Conservation (phyloP, 495 filamentous ascomycete genomes). For the Aspergillus steynii region DNA sequence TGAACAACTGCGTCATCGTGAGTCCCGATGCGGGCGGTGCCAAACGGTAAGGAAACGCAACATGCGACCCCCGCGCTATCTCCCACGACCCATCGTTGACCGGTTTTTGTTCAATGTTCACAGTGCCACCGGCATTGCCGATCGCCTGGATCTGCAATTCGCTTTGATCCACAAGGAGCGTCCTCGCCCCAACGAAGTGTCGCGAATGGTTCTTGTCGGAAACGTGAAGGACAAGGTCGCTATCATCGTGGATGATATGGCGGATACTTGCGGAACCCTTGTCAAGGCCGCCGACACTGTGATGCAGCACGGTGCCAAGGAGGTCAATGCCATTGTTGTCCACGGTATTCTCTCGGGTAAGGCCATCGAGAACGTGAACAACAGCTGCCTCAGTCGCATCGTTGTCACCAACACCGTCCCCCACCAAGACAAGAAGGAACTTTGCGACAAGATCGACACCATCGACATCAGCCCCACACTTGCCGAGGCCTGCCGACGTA, state of each 20-base stretch:
- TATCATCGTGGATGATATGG: conserved; percentile 82
- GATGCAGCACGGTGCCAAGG: conserved; percentile 81
- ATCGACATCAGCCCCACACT: conserved; percentile 93
- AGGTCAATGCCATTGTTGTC: conserved; percentile 92
- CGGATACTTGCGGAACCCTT: conserved; percentile 93
- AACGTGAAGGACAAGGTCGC: conserved; percentile 61
- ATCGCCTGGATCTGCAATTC: conserved; percentile 90
- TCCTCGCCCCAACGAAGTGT: conserved; percentile 91
- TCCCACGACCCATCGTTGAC: conserved; percentile 10
- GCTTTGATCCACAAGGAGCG: conserved; percentile 99
- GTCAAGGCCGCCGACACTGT: conserved; percentile 91
- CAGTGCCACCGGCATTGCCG: conserved; percentile 92
- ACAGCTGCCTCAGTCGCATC: conserved; percentile 69
- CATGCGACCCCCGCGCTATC: background rate
- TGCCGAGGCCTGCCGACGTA: conserved; percentile 70
- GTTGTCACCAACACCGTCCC: conserved; percentile 99
- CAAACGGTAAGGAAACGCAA: conserved; percentile 68
- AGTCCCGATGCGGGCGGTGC: conserved; percentile 96
- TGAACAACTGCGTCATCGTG: conserved; percentile 88
- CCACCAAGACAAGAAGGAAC: conserved; percentile 70
- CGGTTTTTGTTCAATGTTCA: background rate
- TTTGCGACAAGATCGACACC: conserved; percentile 76
- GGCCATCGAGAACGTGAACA: conserved; percentile 87
- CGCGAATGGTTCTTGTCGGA: conserved; percentile 84
- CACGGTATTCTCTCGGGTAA: conserved; percentile 93